Evolutionary conservation across 2,329 filamentous ascomycete genomes (phyloP), one percentile per base, ranked within the genome.

Genomic region (Alternaria triticimaculans): DNA sequence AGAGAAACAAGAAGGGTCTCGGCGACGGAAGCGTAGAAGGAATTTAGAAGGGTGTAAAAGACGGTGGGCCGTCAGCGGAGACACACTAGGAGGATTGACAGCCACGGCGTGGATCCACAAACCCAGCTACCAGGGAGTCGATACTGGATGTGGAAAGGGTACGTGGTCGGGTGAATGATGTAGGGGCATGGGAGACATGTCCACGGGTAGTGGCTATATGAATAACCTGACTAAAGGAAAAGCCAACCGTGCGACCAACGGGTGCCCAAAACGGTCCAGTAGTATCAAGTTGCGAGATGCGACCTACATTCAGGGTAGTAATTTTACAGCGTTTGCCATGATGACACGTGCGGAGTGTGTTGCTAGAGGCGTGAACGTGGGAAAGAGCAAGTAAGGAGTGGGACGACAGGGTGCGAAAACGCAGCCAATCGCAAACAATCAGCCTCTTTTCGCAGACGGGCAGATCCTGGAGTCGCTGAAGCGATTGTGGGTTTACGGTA

Each of bases 261-360:
- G 67, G 69, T 66, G 63, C 58, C 63, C 49, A 65, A 60, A 43
- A 54, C 63, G 60, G 59, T 58, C 66, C 63, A 74, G 68, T 70
- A 71, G 65, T 56, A 66, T 69, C 66, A 68, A 65, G 67, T 63
- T 71, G 70, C 68, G 66, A 65, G 60, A 65, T 61, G 62, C 67
- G 67, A 77, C 76, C 75, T 72, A 78, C 76, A 69, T 69, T 69
- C 70, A 75, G 69, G 69, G 62, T 64, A 68, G 66, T 65, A 67
- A 63, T 62, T 58, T 26, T 48, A 45, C 44, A 50, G 62, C 54
- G 51, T 70, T 68, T 60, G 64, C 69, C 71, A 77, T 72, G 58
- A 65, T 75, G 69, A 76, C 76, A 77, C 72, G 73, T 74, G 75
- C 73, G 61, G 68, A 66, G 66, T 63, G 65, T 61, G 54, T 61